Conservation (phyloP, 805 yeast genomes). For the Suhomyces sp. region DNA sequence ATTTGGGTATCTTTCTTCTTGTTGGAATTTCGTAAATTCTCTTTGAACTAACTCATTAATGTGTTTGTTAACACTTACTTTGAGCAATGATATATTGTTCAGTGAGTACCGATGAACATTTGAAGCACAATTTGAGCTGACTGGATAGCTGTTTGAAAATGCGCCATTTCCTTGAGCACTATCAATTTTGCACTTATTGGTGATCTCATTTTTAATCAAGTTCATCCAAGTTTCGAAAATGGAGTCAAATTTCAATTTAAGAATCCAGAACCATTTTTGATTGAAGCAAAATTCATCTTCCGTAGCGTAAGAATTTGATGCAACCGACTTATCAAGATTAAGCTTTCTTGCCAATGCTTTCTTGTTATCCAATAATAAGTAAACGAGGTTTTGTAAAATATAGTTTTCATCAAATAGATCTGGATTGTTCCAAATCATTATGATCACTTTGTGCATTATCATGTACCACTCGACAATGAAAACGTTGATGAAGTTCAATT, state of each 20-base stretch:
- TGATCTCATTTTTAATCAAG: conserved; percentile 11
- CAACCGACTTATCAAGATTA: conserved; percentile 2
- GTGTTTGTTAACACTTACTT: conserved; percentile 15
- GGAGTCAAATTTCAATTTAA: conserved; percentile 22
- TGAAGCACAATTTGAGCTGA: not conserved
- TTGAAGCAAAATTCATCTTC: conserved; percentile 23
- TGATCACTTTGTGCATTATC: conserved; percentile 42
- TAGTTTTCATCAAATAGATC: conserved; percentile 18
- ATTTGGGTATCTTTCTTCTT: conserved; percentile 1
- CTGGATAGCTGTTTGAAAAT: not conserved
- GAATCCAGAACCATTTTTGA: conserved; percentile 26
- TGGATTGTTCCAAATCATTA: conserved; percentile 24
- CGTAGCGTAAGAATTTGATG: too few species aligned
- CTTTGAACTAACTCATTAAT: conserved; percentile 12
- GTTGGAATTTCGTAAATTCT: conserved; percentile 11
- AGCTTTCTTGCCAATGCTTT: conserved; percentile 6
- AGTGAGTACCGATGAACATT: conserved; percentile 7
- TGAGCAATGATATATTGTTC: conserved; percentile 16
- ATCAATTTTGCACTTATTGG: not conserved
- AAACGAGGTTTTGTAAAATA: conserved; percentile 49
- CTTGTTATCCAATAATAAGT: conserved; percentile 44
- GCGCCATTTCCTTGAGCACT: not conserved
- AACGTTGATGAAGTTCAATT: conserved; percentile 32
- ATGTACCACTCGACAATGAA: conserved; percentile 47
- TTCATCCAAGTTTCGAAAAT: conserved; percentile 26